A percentile compares a stretch with the other conserved stretches of the same genome.
Conservation (phyloP, 2,329 filamentous ascomycete species). For the Rutstroemia sydowiana region DNA sequence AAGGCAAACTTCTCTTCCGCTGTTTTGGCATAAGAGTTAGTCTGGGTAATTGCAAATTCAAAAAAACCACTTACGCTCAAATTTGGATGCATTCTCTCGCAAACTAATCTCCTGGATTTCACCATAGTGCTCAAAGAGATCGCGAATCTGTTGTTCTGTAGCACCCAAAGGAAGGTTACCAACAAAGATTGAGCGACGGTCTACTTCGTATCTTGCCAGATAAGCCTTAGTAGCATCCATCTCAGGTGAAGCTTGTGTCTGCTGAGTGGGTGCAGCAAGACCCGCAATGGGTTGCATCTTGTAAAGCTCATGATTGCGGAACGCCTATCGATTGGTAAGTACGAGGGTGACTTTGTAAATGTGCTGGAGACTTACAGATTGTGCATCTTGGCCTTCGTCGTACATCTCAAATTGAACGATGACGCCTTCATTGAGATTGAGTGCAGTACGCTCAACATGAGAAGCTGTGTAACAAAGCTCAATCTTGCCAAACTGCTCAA, state of each 20-base stretch:
- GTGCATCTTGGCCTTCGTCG: constrained; percentile 43
- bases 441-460: constrained; percentile 21
- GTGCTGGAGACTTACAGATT: constrained; percentile 34
- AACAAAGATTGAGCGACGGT: constrained; percentile 42
- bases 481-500: constrained; percentile 40
- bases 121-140: constrained; percentile 35
- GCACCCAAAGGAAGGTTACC: constrained; percentile 37
- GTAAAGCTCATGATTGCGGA: constrained; percentile 25
- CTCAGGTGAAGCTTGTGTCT: constrained; percentile 1
- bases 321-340: constrained; percentile 20
- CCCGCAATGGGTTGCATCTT: constrained; percentile 32
- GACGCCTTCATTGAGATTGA: constrained; percentile 31
- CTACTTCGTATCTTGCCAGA: constrained; percentile 35
- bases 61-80: constrained; percentile 21
- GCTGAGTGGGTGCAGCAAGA: constrained; percentile 14
- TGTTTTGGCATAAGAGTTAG: constrained; percentile 13
- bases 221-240: constrained; percentile 17
- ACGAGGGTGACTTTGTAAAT: neutral
- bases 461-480: constrained; percentile 20
- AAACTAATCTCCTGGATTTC: constrained; percentile 31
- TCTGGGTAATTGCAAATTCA: too few relatives aligned
- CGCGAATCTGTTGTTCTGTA: constrained; percentile 32
- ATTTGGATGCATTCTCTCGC: constrained; percentile 25
- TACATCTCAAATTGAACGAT: constrained; percentile 45
- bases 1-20: constrained; percentile 28